phyloP scores from a whole-genome alignment of 2,329 filamentous ascomycete species.

The Fusarium nisikadoi region DNA sequence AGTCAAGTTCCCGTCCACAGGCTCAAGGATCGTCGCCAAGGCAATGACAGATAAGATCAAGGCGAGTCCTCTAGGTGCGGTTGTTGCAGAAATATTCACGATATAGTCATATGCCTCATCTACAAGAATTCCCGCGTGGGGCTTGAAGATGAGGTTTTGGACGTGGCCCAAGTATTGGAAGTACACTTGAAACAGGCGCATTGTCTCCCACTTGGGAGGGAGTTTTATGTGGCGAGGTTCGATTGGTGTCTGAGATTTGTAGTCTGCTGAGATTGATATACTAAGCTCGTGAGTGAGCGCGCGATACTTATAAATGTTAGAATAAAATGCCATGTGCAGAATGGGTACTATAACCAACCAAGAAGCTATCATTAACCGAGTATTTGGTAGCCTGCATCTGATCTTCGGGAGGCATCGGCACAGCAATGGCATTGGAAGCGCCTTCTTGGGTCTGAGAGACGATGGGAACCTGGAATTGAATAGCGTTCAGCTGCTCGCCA shows the following conservation, averaged over 20 bases:
- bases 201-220: neutral
- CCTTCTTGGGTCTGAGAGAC: fast-evolving
- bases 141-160: neutral
- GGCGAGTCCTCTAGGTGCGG: neutral
- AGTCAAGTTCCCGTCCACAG: neutral
- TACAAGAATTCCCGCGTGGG: neutral
- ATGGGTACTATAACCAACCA: fast-evolving
- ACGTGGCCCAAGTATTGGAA: neutral
- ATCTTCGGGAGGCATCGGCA: neutral
- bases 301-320: fast-evolving
- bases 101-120: neutral
- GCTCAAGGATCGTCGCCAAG: neutral
- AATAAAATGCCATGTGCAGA: fast-evolving
- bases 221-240: neutral
- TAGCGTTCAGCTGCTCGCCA: neutral
- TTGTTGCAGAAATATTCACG: neutral
- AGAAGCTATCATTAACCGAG: neutral
- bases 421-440: too few species aligned
- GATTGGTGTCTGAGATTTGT: neutral
- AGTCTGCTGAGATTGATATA: neutral
- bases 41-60: neutral
- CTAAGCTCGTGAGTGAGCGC: neutral
- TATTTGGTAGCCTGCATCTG: neutral
- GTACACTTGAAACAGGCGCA: neutral
- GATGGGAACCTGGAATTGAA: neutral